phyloP scores from a whole-genome alignment of 2,329 filamentous ascomycete genomes.

The Hypoxylon sp. region DNA sequence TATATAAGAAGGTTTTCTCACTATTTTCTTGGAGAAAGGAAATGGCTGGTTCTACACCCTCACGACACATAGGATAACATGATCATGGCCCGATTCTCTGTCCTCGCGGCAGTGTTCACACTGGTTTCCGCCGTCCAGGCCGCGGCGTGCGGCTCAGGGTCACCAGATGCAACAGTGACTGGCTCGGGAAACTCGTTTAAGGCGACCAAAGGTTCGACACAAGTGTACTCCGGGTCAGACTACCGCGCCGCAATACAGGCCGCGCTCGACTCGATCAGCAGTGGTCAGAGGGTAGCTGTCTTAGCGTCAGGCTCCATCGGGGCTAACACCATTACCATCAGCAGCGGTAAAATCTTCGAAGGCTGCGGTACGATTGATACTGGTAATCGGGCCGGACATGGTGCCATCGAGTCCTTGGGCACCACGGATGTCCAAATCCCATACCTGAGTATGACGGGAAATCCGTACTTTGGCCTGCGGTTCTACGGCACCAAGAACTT shows the following conservation, averaged over 20 bases:
- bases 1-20: conserved; percentile 1
- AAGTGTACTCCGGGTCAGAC: conserved; percentile 66
- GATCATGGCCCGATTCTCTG: conserved; percentile 43
- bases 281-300: conserved; percentile 66
- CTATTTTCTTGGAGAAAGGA: neutral
- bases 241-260: conserved; percentile 68
- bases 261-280: conserved; percentile 64
- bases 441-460: conserved; percentile 69
- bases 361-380: conserved; percentile 69
- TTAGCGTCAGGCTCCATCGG: conserved; percentile 69
- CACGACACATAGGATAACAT: neutral
- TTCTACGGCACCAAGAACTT: conserved; percentile 66
- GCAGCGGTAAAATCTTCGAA: conserved; percentile 68
- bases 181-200: conserved; percentile 45
- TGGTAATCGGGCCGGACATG: conserved; percentile 58
- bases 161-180: conserved; percentile 45
- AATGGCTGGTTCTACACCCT: neutral
- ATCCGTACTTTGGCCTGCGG: conserved; percentile 68
- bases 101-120: conserved; percentile 59
- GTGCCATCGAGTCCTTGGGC: conserved; percentile 66
- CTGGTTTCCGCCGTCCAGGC: conserved; percentile 56
- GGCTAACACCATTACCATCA: conserved; percentile 64
- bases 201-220: conserved; percentile 55
- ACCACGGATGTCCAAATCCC: conserved; percentile 65
- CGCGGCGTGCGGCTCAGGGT: conserved; percentile 47